Evolutionary conservation across 345 rosid genomes (phyloP), one percentile per base, ranked within the genome.

Genomic region (Clarkia xantiana): DNA sequence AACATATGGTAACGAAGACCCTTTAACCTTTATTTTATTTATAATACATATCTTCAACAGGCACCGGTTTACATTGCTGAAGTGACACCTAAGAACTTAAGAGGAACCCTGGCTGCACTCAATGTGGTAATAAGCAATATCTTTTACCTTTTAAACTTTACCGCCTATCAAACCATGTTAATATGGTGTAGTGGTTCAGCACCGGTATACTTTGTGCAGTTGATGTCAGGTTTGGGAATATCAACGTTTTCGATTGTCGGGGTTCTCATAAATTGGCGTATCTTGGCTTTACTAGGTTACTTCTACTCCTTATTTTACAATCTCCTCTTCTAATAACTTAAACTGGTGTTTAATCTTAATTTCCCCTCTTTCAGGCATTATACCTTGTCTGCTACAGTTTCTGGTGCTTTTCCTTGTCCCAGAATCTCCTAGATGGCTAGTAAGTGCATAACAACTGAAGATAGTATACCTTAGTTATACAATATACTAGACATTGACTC

Each of bases 351-450:
- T 15, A 40, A 18, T 2, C 11, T 11, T 4, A 34, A 15, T 41
- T 49, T 42, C 1, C 11, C 17, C 25, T 40, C 16, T 1, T 51
- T 39, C 67, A 72, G 81, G 62, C 40, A 40, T 44, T 43, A 19
- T 67, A 62, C 74, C 81, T 1, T 44, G 64, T 51, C 11, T 60
- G 13, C 2, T 62, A 17, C 81, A 76, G 18, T 13, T 62, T 13
- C 3, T 57, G 9, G 64, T 69, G 47, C 23, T 72, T 18, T 62
- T 57, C 45, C 67, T 72, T 59, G 53, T 72, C 42, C 76, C 81
- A 0, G 81, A 76, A 58, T 76, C 81, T 22, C 81, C 81, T 25
- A 67, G 81, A 57, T 76, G 77, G 77, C 61, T 76, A 71, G 78
- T 76, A 38, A 64, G 73, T 56, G 41, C 16, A 2, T 25, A 44